Evolutionary conservation across 345 rosid species (phyloP).

Genomic region (Pistacia vera): DNA sequence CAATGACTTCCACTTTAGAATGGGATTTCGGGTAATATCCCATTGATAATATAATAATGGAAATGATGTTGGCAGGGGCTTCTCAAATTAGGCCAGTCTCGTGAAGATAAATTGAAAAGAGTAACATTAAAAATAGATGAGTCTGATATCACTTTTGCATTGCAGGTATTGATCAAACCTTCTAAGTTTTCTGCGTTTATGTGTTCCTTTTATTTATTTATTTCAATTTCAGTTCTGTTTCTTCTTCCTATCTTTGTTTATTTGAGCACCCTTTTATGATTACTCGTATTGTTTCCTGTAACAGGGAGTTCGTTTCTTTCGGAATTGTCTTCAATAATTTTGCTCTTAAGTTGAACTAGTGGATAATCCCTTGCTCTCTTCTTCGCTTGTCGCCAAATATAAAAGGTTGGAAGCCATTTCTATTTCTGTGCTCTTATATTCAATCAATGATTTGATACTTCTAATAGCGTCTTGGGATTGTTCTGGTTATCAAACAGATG

Average conservation of each 20-base stretch:
- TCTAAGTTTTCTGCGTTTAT: not conserved
- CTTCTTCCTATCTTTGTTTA: not conserved
- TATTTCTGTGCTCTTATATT: not conserved
- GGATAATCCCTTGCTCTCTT: not conserved
- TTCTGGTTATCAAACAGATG: not conserved
- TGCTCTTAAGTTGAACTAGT: not conserved
- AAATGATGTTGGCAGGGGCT: slow-evolving; percentile 55
- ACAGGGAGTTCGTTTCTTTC: slow-evolving; percentile 90
- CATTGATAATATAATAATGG: not conserved
- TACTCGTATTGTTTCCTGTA: not conserved
- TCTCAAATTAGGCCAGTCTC: slow-evolving; percentile 69
- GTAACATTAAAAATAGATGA: slow-evolving; percentile 73
- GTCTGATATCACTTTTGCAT: slow-evolving; percentile 77
- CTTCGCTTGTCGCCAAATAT: not conserved
- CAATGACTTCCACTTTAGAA: not conserved
- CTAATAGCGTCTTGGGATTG: too few species aligned
- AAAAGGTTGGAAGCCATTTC: slow-evolving; percentile 6
- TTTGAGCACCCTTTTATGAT: not conserved
- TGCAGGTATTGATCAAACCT: slow-evolving; percentile 53
- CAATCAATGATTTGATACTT: too few species aligned
- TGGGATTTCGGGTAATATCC: not conserved
- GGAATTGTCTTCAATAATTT: slow-evolving; percentile 69
- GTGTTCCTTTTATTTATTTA: not conserved
- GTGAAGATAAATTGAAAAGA: slow-evolving; percentile 69
- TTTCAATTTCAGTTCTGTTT: not conserved